phyloP scores from a whole-genome alignment of 768 basidiomycete genomes.

The Termitomyces sp. region DNA sequence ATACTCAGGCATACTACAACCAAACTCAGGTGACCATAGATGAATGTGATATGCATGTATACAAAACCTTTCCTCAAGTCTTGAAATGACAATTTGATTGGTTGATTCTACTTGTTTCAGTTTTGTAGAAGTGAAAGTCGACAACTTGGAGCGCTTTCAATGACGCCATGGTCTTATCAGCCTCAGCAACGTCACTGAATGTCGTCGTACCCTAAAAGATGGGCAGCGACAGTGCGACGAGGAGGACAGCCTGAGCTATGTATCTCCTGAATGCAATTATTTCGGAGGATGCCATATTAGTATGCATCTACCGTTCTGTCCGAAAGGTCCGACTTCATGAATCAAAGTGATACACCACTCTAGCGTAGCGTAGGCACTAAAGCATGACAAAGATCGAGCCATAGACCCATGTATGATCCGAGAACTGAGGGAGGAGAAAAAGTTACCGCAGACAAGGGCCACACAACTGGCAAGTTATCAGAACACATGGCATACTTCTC shows the following conservation, averaged over 20 bases:
- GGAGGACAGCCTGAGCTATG: neutral
- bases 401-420: neutral
- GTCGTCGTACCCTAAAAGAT: neutral
- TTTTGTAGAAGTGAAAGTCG: neutral
- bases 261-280: neutral
- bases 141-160: neutral
- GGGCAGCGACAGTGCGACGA: neutral
- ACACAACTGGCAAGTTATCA: conserved; percentile 5
- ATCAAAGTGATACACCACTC: neutral
- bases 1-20: neutral
- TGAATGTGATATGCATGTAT: neutral
- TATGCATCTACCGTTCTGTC: neutral
- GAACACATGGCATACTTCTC: conserved; percentile 1
- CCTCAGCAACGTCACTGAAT: neutral
- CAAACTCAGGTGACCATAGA: neutral
- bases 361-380: neutral
- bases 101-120: neutral
- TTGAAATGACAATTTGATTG: neutral
- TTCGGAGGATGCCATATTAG: too few species aligned
- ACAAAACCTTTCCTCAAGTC: conserved; percentile 4
- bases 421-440: neutral
- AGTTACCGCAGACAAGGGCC: neutral
- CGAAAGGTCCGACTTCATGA: neutral
- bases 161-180: neutral
- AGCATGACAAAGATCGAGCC: neutral